phyloP scores from a whole-genome alignment of 208 protist genomes.

The Leishmania guyanensis region DNA sequence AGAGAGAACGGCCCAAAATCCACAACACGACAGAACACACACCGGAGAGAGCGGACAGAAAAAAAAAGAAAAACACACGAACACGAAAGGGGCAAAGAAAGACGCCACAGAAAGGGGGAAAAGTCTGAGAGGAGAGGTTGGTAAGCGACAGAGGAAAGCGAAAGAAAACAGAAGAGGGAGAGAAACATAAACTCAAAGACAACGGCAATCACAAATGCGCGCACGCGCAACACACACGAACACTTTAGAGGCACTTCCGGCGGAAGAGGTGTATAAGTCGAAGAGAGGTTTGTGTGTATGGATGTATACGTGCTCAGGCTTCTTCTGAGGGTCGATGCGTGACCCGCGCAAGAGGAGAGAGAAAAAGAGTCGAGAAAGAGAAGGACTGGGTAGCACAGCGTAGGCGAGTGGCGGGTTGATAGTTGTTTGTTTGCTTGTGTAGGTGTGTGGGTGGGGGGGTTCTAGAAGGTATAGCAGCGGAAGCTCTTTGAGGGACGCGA shows the following conservation, averaged over 20 bases:
- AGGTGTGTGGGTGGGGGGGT: neutral
- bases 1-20: neutral
- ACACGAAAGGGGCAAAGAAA: neutral
- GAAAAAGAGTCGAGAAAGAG: neutral
- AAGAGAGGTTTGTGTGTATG: neutral
- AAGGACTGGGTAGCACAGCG: neutral
- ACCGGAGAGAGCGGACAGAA: neutral
- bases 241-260: neutral
- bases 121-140: too few relatives aligned
- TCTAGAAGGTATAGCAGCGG: neutral
- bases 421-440: neutral
- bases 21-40: neutral
- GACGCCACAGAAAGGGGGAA: neutral
- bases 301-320: neutral
- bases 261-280: neutral
- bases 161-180: neutral
- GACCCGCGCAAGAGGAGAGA: neutral
- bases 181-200: neutral
- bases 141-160: too few relatives aligned
- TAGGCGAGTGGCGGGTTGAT: neutral
- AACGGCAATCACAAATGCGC: neutral
- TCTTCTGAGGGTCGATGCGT: neutral
- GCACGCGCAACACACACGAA: neutral
- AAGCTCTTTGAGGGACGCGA: neutral
- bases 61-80: neutral